Evolutionary conservation across 2,329 filamentous ascomycete genomes (phyloP).

Genomic region (Hypomyces rosellus): DNA sequence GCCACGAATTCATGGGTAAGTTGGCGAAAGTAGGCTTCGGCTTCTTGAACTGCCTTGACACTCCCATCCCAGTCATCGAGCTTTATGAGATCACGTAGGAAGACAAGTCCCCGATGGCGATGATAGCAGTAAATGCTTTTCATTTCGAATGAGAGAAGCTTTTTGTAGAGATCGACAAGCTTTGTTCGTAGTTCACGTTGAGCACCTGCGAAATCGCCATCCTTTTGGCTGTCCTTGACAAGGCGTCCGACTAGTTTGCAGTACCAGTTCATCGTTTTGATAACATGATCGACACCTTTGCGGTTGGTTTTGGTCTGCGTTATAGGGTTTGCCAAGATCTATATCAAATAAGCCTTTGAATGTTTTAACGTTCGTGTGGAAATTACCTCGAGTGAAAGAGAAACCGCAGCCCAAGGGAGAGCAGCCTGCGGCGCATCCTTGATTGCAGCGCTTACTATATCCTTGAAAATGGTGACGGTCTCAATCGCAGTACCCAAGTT

Average conservation of each 20-base stretch:
- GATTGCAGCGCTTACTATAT: slow-evolving; percentile 21
- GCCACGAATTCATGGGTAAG: slow-evolving; percentile 14
- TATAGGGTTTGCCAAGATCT: slow-evolving; percentile 27
- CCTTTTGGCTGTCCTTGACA: slow-evolving; percentile 16
- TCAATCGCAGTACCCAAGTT: slow-evolving; percentile 19
- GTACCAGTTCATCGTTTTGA: slow-evolving; percentile 34
- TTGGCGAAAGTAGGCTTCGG: slow-evolving; percentile 18
- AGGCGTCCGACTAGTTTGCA: slow-evolving; percentile 24
- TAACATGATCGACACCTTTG: slow-evolving; percentile 28
- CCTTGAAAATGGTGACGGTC: slow-evolving; percentile 18
- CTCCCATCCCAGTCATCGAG: slow-evolving; percentile 29
- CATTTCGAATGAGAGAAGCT: slow-evolving; percentile 34
- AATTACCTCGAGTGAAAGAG: slow-evolving; percentile 26
- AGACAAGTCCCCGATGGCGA: slow-evolving; percentile 19
- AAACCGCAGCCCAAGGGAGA: slow-evolving; percentile 31
- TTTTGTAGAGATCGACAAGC: slow-evolving; percentile 31
- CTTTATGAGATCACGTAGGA: slow-evolving; percentile 24
- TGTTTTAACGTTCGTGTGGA: neutral
- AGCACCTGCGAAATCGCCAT: slow-evolving; percentile 8
- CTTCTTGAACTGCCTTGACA: slow-evolving; percentile 22
- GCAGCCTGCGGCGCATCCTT: slow-evolving; percentile 26
- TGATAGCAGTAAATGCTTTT: slow-evolving; percentile 33
- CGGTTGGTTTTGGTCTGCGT: slow-evolving; percentile 23
- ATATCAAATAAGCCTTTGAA: neutral
- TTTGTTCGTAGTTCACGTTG: slow-evolving; percentile 16